These are phyloP conservation scores for Geranomyces michiganensis DNA, from an alignment of 192 early-diverging fungal species.

Conservation along the genomic window DNA sequence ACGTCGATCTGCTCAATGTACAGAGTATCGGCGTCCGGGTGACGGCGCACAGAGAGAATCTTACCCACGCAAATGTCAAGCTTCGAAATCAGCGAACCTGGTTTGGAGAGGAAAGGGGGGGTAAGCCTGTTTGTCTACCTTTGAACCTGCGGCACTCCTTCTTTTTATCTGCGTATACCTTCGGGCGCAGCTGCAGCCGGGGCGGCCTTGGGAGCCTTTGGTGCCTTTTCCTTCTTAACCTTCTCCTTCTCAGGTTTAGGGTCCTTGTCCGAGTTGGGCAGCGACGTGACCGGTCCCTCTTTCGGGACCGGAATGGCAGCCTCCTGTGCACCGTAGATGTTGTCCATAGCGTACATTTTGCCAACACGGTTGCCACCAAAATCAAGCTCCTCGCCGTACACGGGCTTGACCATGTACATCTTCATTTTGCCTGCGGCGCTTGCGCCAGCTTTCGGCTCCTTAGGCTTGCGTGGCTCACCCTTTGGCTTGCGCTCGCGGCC, in stretches of 20 bases:
- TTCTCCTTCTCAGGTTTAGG: slow-evolving; percentile 44
- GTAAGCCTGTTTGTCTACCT: neutral
- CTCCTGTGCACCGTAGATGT: slow-evolving; percentile 51
- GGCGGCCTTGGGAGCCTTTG: slow-evolving; percentile 32
- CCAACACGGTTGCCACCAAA: slow-evolving; percentile 43
- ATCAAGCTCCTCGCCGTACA: slow-evolving; percentile 40
- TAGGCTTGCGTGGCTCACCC: slow-evolving; percentile 16
- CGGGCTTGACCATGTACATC: slow-evolving; percentile 50
- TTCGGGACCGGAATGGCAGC: slow-evolving; percentile 15
- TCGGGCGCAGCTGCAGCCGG: slow-evolving; percentile 7
- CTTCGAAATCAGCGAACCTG: slow-evolving; percentile 64
- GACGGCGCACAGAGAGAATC: slow-evolving; percentile 79
- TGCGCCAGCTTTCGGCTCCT: slow-evolving; percentile 15
- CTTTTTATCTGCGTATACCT: neutral
- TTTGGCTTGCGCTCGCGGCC: slow-evolving; percentile 14
- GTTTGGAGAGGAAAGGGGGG: neutral
- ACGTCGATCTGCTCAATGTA: slow-evolving; percentile 96
- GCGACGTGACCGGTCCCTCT: slow-evolving; percentile 13
- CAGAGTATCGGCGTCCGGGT: slow-evolving; percentile 94
- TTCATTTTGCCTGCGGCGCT: slow-evolving; percentile 34
- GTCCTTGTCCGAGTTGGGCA: slow-evolving; percentile 46
- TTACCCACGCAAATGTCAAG: slow-evolving; percentile 94
- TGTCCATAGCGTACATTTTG: slow-evolving; percentile 56
- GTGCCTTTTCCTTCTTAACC: slow-evolving; percentile 45
- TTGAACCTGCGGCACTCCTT: no score